Evolutionary conservation across 2,329 filamentous ascomycete species (phyloP).

Genomic region (Leptographium lundbergii): DNA sequence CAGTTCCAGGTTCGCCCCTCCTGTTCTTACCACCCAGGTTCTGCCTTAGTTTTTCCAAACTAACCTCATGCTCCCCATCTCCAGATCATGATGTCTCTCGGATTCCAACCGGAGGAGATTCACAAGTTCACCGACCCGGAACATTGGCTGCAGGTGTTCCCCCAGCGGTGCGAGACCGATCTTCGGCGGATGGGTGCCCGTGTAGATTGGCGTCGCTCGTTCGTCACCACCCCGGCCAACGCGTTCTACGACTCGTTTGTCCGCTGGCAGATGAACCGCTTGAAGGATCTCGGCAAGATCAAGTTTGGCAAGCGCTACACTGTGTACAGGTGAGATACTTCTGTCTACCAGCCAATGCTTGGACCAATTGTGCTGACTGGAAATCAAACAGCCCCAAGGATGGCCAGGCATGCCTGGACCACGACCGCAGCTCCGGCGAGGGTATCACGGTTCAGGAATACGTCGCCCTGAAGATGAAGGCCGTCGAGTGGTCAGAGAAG

Average conservation of each 20-base stretch:
- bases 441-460: conserved; percentile 83
- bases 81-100: conserved; percentile 73
- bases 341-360: conserved; percentile 45
- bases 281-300: conserved; percentile 84
- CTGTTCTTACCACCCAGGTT: not conserved
- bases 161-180: conserved; percentile 61
- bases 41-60: not conserved
- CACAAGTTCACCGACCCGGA: conserved; percentile 69
- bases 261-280: conserved; percentile 90
- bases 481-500: conserved; percentile 75
- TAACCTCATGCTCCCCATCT: not conserved
- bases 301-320: conserved; percentile 58
- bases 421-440: conserved; percentile 71
- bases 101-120: conserved; percentile 78
- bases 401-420: conserved; percentile 77
- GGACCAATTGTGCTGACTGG: conserved; percentile 53
- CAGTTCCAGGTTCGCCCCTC: conserved; percentile 48
- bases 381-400: conserved; percentile 51
- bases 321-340: conserved; percentile 10
- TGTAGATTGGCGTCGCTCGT: conserved; percentile 85
- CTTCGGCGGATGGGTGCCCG: conserved; percentile 72
- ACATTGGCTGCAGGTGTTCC: conserved; percentile 89
- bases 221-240: conserved; percentile 93
- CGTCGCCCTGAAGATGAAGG: conserved; percentile 79
- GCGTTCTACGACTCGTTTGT: conserved; percentile 95